Base-by-base conservation (phyloP, 768 basidiomycete species). In the Cyclocybe aegerita region DNA sequence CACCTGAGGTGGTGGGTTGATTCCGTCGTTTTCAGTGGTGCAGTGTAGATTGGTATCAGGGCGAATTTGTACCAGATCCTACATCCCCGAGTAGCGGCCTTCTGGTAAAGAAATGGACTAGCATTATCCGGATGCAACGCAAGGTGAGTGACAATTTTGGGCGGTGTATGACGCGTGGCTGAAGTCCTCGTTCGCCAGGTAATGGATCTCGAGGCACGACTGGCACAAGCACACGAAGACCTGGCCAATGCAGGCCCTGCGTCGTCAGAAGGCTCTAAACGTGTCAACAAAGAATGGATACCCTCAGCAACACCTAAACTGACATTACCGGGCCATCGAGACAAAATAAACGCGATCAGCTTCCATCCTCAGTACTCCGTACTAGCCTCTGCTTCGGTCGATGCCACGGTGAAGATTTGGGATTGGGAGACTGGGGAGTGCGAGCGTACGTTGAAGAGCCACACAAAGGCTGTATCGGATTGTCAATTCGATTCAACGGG, bases 31-130 rank as follows among this genome's bases (percentile, higher is more conserved):
- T 37, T 80, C 23, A 23, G 5, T 23, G 23, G 23, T 23, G 29
- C 11, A 15, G 15, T 33, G 4, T n/a, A 34, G 34, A 15, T 37
- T 39, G 39, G 36, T 68, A 77, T 31, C 75, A 77, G 49, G 63
- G 78, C 23, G 82, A 85, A 52, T 90, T 88, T 65, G 76, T 78
- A 3, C 90, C 89, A 11, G 93, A 96, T 74, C 83, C 91, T 16
- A 93, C 90, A 65, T 84, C 91, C 44, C 88, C 90, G 66, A 88
- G 85, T 61, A 84, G 85, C 1, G 94, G 93, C 1, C 71, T 98
- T 49, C 71, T 98, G 53, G 95, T 93, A 75, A 96, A 96, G 85
- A 98, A 98, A 70, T 98, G 95, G 95, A 96, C 92, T 43, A 91
- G 88, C 63, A 93, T 97, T 32, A 95, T 98, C 51, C 81, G 95